These are phyloP conservation scores for Gastrolobium bilobum DNA, from an alignment of 306 rosid genomes.

Conservation along the genomic window DNA sequence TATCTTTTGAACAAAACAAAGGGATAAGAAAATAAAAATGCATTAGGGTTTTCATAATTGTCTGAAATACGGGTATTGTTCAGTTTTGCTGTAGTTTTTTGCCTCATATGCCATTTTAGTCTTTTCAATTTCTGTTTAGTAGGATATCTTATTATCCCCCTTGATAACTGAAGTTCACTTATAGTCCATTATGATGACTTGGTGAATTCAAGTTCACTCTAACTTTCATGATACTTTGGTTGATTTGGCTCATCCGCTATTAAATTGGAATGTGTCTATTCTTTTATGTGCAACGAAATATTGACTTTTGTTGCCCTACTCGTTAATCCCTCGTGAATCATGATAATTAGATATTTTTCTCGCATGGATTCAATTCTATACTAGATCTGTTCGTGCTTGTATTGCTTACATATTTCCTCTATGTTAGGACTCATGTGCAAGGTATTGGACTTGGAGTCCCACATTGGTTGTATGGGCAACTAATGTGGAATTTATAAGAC, in stretches of 20 bases:
- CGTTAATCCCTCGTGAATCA: constrained; percentile 19
- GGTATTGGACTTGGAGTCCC: no score
- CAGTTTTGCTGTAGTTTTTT: neutral
- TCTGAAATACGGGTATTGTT: constrained; percentile 27
- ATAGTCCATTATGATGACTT: constrained; percentile 2
- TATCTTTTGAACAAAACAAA: constrained; percentile 6
- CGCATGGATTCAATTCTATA: constrained; percentile 32
- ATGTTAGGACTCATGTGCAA: no score
- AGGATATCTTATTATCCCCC: neutral
- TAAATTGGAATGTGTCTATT: constrained; percentile 12
- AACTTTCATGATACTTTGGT: constrained; percentile 19
- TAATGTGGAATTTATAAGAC: no score
- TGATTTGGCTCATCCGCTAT: constrained; percentile 2
- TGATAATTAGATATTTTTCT: constrained; percentile 28
- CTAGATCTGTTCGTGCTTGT: constrained; percentile 16
- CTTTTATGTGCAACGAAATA: neutral
- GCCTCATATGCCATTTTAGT: neutral
- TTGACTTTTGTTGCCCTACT: constrained; percentile 18
- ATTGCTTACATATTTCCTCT: neutral
- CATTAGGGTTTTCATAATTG: constrained; percentile 15
- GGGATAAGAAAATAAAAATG: neutral
- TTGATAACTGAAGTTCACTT: constrained; percentile 1
- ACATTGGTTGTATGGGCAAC: no score
- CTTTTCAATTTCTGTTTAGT: neutral
- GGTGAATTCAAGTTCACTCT: constrained; percentile 16